These are phyloP conservation scores for Hemisphaericaspora lyxosophila DNA, from an alignment of 1,139 yeast species.

Conservation along the genomic window DNA sequence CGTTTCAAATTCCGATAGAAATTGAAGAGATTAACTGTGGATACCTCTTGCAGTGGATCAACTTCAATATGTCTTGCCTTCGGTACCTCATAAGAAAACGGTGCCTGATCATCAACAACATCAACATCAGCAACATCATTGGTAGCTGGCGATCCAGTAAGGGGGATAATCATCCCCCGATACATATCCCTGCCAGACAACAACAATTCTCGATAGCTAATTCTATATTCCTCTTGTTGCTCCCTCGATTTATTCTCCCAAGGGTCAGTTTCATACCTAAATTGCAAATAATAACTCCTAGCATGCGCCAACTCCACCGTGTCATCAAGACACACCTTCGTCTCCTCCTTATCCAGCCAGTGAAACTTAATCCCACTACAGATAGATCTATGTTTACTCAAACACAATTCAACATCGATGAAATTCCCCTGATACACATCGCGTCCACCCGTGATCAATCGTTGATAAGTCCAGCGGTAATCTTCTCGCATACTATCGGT, in stretches of 20 bases:
- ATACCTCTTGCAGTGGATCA: too few relatives aligned
- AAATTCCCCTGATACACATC: neutral
- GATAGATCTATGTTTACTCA: neutral
- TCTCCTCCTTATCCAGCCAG: neutral
- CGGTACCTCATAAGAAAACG: too few relatives aligned
- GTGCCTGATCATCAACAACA: too few relatives aligned
- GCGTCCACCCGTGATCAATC: neutral
- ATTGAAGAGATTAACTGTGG: too few relatives aligned
- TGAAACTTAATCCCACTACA: neutral
- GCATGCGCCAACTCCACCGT: neutral
- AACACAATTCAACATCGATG: neutral
- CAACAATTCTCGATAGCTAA: neutral
- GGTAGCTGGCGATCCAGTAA: neutral
- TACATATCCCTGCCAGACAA: conserved; percentile 1
- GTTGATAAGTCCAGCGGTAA: neutral
- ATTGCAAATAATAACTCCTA: neutral
- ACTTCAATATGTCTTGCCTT: too few relatives aligned
- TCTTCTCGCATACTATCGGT: conserved; percentile 1
- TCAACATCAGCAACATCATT: too few relatives aligned
- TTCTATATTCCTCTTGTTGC: neutral
- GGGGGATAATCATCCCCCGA: neutral
- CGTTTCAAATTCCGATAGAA: too few relatives aligned
- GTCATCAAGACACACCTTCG: neutral
- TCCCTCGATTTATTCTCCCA: neutral
- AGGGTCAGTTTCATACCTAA: neutral